Percentiles rank a stretch among this genome's conserved stretches.
phyloP scores from a whole-genome alignment of 2,329 filamentous ascomycete genomes.

The Epichloe scottii region DNA sequence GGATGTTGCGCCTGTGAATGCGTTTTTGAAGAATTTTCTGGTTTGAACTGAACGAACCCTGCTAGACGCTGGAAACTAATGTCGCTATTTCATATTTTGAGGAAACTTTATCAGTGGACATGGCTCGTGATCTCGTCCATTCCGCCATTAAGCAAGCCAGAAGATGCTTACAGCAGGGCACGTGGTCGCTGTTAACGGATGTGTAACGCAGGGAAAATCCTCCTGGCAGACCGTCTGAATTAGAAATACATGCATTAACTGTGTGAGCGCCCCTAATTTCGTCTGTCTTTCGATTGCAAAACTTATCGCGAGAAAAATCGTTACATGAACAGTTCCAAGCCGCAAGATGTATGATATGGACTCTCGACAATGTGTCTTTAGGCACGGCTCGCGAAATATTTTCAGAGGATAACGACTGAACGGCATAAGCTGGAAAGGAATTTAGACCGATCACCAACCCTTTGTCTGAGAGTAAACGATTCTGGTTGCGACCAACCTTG shows the following conservation, averaged over 20 bases:
- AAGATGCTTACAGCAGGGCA: slow-evolving; percentile 74
- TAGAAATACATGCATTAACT: background rate
- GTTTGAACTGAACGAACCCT: background rate
- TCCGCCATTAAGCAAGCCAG: slow-evolving; percentile 70
- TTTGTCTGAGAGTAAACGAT: background rate
- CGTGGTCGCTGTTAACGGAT: slow-evolving; percentile 15
- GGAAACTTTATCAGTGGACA: slow-evolving; percentile 42
- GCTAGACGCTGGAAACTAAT: slow-evolving; percentile 35
- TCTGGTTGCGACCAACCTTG: background rate
- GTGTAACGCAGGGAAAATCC: background rate
- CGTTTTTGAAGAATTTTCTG: background rate
- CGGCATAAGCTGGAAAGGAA: slow-evolving; percentile 38
- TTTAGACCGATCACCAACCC: background rate
- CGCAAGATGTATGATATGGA: slow-evolving; percentile 59
- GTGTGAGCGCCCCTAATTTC: slow-evolving; percentile 7
- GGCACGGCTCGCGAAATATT: slow-evolving; percentile 12
- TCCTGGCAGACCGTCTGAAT: no score
- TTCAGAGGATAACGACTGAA: slow-evolving; percentile 43
- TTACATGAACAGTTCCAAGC: slow-evolving; percentile 90
- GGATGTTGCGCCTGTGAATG: background rate
- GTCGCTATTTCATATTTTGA: slow-evolving; percentile 60
- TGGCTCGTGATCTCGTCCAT: slow-evolving; percentile 46
- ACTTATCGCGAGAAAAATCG: slow-evolving; percentile 58
- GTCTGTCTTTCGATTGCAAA: slow-evolving; percentile 8
- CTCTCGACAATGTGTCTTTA: slow-evolving; percentile 7